Base-by-base conservation (phyloP, 2,329 filamentous ascomycete genomes). In the Penicillium frequentans region DNA sequence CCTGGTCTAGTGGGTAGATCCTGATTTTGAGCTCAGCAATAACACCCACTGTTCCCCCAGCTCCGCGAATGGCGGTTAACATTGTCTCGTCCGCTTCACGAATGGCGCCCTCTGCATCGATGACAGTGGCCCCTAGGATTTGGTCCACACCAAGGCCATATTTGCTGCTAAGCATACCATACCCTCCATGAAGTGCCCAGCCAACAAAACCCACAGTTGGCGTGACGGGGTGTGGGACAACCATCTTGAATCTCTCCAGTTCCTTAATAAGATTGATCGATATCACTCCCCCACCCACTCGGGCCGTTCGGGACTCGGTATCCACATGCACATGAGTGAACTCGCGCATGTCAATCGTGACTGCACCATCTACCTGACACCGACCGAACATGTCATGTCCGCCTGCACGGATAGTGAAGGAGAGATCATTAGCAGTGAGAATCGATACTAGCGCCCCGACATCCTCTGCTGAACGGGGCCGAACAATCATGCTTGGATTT, bases 11-110 rank as follows among this genome's bases (percentile, higher is more conserved):
- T 3, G 70, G 67, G 54, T 79, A 78, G 3, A 77, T 63, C 56
- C 73, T 78, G 56, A 79, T 68, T 3, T 68, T 73, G 7, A 79
- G 37, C 56, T 79, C 75, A 8, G 75, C 70, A 43, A 80, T 73
- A 11, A 77, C 64, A 3, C 75, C 77, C 24, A 79, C 72, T 11
- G 67, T 67, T 4, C 76, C 73, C 26, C 77, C 76, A 5, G 68
- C 76, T 2, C 77, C 77, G 1, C 76, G 67, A 19, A 79, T 73
- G 1, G 70, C 75, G 43, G 68, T 70, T 19, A 79, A 58, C 33
- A 79, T 54, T 10, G 66, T 65, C 14, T 73, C 69, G 42, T 74
- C 70, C 1, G 77, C 77, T 6, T 75, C 69, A 7, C 75, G 61
- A 1, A 78, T 60, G 8, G 70, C 56, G 4, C 76, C 78, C 5